These are phyloP conservation scores for Nicotiana sylvestris DNA, from an alignment of 257 asterid species.

Conservation along the genomic window DNA sequence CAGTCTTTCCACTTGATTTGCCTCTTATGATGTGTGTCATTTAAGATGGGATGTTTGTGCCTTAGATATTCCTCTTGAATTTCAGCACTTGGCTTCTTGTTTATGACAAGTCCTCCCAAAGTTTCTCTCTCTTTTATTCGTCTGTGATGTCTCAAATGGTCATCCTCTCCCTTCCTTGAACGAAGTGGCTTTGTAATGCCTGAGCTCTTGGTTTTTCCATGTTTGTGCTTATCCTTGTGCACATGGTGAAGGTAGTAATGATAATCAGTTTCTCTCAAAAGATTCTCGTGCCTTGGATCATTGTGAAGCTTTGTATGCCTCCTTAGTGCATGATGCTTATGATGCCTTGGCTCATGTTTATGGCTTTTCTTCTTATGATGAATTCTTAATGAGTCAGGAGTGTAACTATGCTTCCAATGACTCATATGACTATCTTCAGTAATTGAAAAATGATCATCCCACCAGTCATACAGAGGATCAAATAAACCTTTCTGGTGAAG, in stretches of 20 bases:
- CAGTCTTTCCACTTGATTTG: constrained; percentile 21
- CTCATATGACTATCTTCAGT: constrained; percentile 21
- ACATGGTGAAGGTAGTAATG: constrained; percentile 66
- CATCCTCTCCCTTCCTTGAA: constrained; percentile 30
- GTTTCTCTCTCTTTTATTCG: constrained; percentile 33
- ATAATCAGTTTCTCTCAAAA: constrained; percentile 44
- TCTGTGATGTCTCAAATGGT: constrained; percentile 31
- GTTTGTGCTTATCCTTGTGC: constrained; percentile 64
- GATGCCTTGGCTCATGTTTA: constrained; percentile 39
- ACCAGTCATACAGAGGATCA: constrained; percentile 92
- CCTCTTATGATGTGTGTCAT: constrained; percentile 12
- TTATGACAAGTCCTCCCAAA: constrained; percentile 17
- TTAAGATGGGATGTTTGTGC: constrained; percentile 16
- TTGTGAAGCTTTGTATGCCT: constrained; percentile 29
- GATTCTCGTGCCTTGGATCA: constrained; percentile 30
- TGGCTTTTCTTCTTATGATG: constrained; percentile 34
- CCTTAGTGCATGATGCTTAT: constrained; percentile 37
- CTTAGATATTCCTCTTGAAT: constrained; percentile 25
- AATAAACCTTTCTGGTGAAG: constrained; percentile 80
- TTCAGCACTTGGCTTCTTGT: constrained; percentile 13
- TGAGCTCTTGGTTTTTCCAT: constrained; percentile 40
- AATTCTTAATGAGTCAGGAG: constrained; percentile 24
- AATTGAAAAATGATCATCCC: constrained; percentile 78
- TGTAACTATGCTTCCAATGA: constrained; percentile 24
- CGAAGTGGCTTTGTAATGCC: constrained; percentile 29